Conservation (phyloP, 2,329 filamentous ascomycete species). For the Zymoseptoria pseudotritici region DNA sequence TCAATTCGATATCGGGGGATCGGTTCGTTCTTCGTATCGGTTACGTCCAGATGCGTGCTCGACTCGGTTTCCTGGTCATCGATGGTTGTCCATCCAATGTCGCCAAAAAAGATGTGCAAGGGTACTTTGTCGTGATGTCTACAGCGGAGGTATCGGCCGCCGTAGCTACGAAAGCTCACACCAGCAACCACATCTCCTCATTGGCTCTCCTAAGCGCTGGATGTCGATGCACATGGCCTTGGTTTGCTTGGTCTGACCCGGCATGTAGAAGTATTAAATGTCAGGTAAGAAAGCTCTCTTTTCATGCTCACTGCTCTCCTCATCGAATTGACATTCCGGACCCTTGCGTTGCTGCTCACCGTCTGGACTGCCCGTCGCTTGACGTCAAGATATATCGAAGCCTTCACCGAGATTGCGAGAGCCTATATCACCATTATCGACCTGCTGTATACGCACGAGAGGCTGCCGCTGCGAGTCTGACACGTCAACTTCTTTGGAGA, state of each 20-base stretch:
- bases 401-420: constrained; percentile 21
- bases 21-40: background rate
- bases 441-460: constrained; percentile 16
- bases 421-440: constrained; percentile 24
- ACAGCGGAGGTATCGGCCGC: background rate
- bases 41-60: background rate
- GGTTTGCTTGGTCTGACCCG: background rate
- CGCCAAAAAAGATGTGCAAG: background rate
- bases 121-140: no score
- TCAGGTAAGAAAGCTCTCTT: background rate
- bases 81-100: background rate
- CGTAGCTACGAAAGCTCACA: background rate
- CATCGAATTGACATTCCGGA: constrained; percentile 10
- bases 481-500: background rate
- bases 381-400: constrained; percentile 20
- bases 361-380: constrained; percentile 8
- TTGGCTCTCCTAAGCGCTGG: constrained; percentile 7
- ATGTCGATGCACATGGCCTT: background rate
- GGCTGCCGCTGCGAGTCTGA: constrained; percentile 13
- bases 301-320: constrained; percentile 9
- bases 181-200: background rate
- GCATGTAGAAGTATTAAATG: background rate
- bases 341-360: constrained; percentile 11
- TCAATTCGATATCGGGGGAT: background rate
- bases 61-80: background rate